Conservation (phyloP, 768 basidiomycete species). For the Hemileccinum rubropunctum region DNA sequence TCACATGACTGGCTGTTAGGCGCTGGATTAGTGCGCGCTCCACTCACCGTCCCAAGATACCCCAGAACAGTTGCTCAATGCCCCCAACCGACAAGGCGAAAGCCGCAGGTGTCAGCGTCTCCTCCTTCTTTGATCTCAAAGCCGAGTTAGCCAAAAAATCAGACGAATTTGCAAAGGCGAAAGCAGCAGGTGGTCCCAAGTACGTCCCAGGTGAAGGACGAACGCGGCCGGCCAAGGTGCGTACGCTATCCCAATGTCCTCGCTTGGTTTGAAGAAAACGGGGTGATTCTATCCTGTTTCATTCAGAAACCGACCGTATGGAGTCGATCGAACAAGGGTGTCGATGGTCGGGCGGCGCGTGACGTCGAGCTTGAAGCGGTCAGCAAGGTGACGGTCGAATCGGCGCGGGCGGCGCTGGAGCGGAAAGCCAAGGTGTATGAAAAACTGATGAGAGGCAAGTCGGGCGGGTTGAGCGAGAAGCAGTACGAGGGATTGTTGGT, state of each 20-base stretch:
- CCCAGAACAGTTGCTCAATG: conserved; percentile 29
- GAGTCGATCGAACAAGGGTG: conserved; percentile 74
- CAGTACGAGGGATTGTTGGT: conserved; percentile 74
- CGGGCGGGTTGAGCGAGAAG: conserved; percentile 70
- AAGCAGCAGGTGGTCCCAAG: conserved; percentile 51
- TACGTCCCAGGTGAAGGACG: conserved; percentile 55
- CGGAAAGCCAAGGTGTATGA: conserved; percentile 81
- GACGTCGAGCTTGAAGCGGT: conserved; percentile 72
- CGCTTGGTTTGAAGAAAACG: background rate
- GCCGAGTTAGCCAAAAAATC: conserved; percentile 48
- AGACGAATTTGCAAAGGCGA: conserved; percentile 63
- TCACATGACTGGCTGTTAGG: background rate
- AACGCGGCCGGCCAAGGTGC: conserved; percentile 70
- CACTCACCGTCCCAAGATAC: background rate
- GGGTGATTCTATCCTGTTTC: too few relatives aligned
- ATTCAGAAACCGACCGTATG: conserved; percentile 74
- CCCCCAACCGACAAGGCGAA: conserved; percentile 54
- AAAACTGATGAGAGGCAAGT: conserved; percentile 72
- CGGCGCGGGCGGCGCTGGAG: conserved; percentile 67
- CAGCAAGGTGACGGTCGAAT: conserved; percentile 68
- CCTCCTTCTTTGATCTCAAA: conserved; percentile 82
- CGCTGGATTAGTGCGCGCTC: too few relatives aligned
- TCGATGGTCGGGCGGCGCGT: conserved; percentile 56
- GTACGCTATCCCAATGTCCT: background rate
- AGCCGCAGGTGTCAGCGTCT: conserved; percentile 66